A percentile compares a stretch with the other conserved stretches of the same genome.
phyloP scores from a whole-genome alignment of 2,329 filamentous ascomycete genomes.

The Calonectria ilicicola region DNA sequence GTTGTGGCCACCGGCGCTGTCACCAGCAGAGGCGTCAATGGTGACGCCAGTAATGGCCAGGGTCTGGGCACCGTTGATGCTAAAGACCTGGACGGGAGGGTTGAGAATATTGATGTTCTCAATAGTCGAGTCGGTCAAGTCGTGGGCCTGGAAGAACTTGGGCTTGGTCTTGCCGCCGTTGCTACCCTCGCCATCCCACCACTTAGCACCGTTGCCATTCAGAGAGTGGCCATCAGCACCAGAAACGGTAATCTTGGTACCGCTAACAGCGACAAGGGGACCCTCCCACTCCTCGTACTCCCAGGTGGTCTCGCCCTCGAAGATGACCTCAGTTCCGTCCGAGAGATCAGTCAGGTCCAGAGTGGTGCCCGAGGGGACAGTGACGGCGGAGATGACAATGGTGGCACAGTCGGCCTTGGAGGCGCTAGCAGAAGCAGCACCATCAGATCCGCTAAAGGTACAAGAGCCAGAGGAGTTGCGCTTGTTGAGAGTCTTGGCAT shows the following conservation, averaged over 20 bases:
- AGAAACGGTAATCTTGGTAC: slow-evolving; percentile 13
- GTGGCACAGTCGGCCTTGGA: slow-evolving; percentile 18
- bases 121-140: slow-evolving; percentile 20
- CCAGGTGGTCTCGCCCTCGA: slow-evolving; percentile 19
- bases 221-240: slow-evolving; percentile 14
- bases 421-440: slow-evolving; percentile 14
- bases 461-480: slow-evolving; percentile 13
- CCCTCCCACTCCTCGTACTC: slow-evolving; percentile 23
- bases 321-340: slow-evolving; percentile 19
- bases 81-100: slow-evolving; percentile 22
- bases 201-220: slow-evolving; percentile 15
- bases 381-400: slow-evolving; percentile 13
- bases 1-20: slow-evolving; percentile 19
- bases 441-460: slow-evolving; percentile 19
- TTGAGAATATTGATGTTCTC: slow-evolving; percentile 16
- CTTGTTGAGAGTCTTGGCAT: neutral
- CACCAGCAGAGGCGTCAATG: slow-evolving; percentile 15
- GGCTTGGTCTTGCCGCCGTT: slow-evolving; percentile 27
- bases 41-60: slow-evolving; percentile 15
- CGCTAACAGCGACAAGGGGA: slow-evolving; percentile 19
- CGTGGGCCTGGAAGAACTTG: slow-evolving; percentile 26
- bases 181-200: slow-evolving; percentile 24
- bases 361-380: slow-evolving; percentile 17
- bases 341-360: slow-evolving; percentile 18
- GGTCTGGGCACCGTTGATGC: slow-evolving; percentile 18